These are phyloP conservation scores for Pichia sporocuriosa DNA, from an alignment of 805 yeast genomes.

Conservation along the genomic window DNA sequence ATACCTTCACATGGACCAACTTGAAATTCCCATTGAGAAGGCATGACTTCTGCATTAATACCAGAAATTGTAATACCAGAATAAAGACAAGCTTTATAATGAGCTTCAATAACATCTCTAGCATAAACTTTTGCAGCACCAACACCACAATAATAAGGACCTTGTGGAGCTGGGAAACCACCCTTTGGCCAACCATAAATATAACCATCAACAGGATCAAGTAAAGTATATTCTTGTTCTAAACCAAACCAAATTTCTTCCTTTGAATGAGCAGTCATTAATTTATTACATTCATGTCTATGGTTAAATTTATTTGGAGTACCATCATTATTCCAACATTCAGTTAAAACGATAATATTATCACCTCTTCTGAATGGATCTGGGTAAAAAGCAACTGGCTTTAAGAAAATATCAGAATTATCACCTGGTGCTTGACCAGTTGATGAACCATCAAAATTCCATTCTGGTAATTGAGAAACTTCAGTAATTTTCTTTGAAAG, in stretches of 20 bases:
- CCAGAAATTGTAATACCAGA: conserved; percentile 90
- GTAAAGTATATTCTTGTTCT: conserved; percentile 97
- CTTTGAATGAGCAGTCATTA: conserved; percentile 83
- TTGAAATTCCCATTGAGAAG: conserved; percentile 99
- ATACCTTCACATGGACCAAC: conserved; percentile 98
- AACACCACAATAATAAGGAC: conserved; percentile 99
- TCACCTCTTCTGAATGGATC: conserved; percentile 99
- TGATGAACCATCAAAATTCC: conserved; percentile 99
- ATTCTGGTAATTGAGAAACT: conserved; percentile 88
- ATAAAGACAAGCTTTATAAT: conserved; percentile 94
- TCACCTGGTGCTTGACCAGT: conserved; percentile 98
- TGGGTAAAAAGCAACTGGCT: conserved; percentile 92
- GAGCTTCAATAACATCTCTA: conserved; percentile 97
- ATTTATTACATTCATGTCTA: conserved; percentile 93
- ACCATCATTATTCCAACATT: conserved; percentile 98
- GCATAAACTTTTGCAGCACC: conserved; percentile 98
- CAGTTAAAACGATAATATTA: conserved; percentile 89
- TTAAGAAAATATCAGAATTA: conserved; percentile 89
- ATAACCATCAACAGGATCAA: conserved; percentile 74
- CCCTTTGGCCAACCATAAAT: conserved; percentile 99
- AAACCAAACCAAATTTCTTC: conserved; percentile 95
- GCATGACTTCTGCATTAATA: conserved; percentile 99
- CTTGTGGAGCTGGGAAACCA: conserved; percentile 99
- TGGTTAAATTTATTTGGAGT: conserved; percentile 98
- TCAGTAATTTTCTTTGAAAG: conserved; percentile 58